Evolutionary conservation across 805 yeast genomes (phyloP).

Genomic region (baker's yeast (Saccharomyces cerevisiae)): DNA sequence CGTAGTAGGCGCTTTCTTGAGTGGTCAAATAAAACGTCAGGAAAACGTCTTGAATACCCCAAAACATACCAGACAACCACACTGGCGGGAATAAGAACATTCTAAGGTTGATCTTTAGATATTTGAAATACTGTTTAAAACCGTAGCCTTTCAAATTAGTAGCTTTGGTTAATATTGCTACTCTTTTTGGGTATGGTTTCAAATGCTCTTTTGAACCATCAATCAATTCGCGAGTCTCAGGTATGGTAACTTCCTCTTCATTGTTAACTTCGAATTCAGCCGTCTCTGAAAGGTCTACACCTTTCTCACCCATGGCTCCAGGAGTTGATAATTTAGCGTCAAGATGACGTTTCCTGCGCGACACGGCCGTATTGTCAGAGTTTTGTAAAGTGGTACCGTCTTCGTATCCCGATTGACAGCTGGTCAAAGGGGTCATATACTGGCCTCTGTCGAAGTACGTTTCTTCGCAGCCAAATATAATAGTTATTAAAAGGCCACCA

Average conservation of each 20-base stretch:
- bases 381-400: background rate
- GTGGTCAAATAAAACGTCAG: slow-evolving; percentile 67
- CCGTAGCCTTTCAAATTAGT: slow-evolving; percentile 57
- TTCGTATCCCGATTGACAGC: slow-evolving; percentile 3
- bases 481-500: slow-evolving; percentile 46
- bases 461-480: slow-evolving; percentile 60
- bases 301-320: background rate
- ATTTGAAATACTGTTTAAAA: slow-evolving; percentile 51
- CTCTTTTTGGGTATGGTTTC: slow-evolving; percentile 38
- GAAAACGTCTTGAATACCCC: slow-evolving; percentile 77
- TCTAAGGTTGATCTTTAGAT: slow-evolving; percentile 42
- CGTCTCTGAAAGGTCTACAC: background rate
- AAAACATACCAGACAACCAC: slow-evolving; percentile 56
- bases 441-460: slow-evolving; percentile 54
- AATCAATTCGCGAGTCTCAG: slow-evolving; percentile 14
- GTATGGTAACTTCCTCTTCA: slow-evolving; percentile 7
- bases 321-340: background rate
- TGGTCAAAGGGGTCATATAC: slow-evolving; percentile 30
- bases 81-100: slow-evolving; percentile 61
- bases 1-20: slow-evolving; percentile 59
- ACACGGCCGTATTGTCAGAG: background rate
- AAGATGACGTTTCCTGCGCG: background rate
- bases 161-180: slow-evolving; percentile 46
- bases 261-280: slow-evolving; percentile 1
- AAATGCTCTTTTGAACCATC: slow-evolving; percentile 37